These are phyloP conservation scores for Metschnikowia lunata DNA, from an alignment of 805 yeast species.

Conservation along the genomic window DNA sequence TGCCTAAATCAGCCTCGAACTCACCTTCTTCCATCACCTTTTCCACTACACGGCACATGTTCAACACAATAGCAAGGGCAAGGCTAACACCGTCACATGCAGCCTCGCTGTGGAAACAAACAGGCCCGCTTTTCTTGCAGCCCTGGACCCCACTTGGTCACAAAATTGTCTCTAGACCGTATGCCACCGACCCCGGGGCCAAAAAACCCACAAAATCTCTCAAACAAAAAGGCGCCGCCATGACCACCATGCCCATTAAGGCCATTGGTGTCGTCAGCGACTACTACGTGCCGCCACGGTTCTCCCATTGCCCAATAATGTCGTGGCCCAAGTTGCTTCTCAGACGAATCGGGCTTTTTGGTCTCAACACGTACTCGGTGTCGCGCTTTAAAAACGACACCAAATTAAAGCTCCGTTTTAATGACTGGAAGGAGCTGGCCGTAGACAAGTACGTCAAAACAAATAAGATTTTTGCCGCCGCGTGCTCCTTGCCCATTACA, in stretches of 20 bases:
- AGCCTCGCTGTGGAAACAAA: too few species aligned
- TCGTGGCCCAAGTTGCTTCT: constrained; percentile 45
- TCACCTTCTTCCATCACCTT: too few species aligned
- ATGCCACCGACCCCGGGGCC: constrained; percentile 12
- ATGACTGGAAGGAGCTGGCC: constrained; percentile 84
- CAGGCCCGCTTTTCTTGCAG: too few species aligned
- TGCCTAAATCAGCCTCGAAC: too few species aligned
- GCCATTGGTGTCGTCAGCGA: constrained; percentile 40
- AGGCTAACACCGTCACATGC: too few species aligned
- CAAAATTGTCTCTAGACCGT: constrained; percentile 1
- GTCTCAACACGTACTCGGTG: constrained; percentile 58
- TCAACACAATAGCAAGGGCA: too few species aligned
- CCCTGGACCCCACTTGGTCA: too few species aligned
- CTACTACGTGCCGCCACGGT: constrained; percentile 40
- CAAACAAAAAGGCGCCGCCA: constrained; percentile 21
- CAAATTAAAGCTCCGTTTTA: constrained; percentile 47
- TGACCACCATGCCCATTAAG: constrained; percentile 35
- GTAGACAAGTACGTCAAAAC: constrained; percentile 71
- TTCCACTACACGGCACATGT: too few species aligned
- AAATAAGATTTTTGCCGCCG: constrained; percentile 74
- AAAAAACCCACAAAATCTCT: constrained; percentile 7
- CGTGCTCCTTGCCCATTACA: constrained; percentile 28
- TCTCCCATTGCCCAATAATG: constrained; percentile 20
- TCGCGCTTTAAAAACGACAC: constrained; percentile 44
- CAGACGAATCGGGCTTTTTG: constrained; percentile 62